These are phyloP conservation scores for Teratosphaeriaceae sp. DNA, from an alignment of 2,329 filamentous ascomycete genomes.

Conservation along the genomic window DNA sequence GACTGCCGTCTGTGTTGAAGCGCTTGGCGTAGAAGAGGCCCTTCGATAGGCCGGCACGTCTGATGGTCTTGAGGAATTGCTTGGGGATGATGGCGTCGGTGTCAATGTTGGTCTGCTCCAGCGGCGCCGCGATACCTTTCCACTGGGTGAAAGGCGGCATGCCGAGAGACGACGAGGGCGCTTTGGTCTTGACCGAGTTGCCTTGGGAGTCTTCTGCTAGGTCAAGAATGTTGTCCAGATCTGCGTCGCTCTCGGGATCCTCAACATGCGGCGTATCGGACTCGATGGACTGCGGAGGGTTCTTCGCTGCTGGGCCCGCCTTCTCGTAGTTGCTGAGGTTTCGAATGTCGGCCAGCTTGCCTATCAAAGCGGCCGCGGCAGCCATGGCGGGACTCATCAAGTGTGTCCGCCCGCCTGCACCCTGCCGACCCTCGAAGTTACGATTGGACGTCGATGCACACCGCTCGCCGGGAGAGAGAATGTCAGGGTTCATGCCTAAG, in stretches of 20 bases:
- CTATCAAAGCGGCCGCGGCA: constrained; percentile 79
- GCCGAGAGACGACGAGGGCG: constrained; percentile 48
- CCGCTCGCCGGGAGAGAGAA: constrained; percentile 82
- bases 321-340: constrained; percentile 58
- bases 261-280: constrained; percentile 51
- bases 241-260: constrained; percentile 54
- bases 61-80: constrained; percentile 99
- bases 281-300: constrained; percentile 52
- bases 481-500: constrained; percentile 98
- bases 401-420: constrained; percentile 84
- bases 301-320: constrained; percentile 31
- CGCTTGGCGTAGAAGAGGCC: constrained; percentile 84
- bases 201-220: constrained; percentile 61
- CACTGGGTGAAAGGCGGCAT: constrained; percentile 78
- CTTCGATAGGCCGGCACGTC: constrained; percentile 84
- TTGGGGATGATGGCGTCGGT: constrained; percentile 99
- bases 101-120: constrained; percentile 87
- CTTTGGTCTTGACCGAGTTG: constrained; percentile 50
- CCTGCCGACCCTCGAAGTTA: constrained; percentile 96
- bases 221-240: constrained; percentile 58
- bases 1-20: constrained; percentile 60
- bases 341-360: constrained; percentile 87
- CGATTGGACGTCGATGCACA: constrained; percentile 95
- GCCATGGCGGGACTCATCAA: constrained; percentile 98
- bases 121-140: constrained; percentile 78